phyloP scores from a whole-genome alignment of 805 yeast species.

The Torulaspora delbrueckii region DNA sequence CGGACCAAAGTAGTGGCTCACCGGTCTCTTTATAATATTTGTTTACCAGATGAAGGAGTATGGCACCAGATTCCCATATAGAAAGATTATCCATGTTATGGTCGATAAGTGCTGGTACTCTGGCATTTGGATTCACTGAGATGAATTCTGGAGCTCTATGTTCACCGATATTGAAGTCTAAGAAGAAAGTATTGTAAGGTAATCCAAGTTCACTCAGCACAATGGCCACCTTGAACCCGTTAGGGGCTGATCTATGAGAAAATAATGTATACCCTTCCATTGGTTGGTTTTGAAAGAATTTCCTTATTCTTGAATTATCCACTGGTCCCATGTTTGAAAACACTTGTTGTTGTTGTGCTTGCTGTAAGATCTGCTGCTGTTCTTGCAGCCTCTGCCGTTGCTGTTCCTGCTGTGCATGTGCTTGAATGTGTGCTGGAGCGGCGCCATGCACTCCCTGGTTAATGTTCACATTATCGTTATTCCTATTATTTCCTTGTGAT shows the following conservation, averaged over 20 bases:
- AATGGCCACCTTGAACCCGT: constrained; percentile 93
- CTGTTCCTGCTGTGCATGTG: constrained; percentile 16
- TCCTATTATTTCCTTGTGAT: constrained; percentile 8
- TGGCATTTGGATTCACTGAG: constrained; percentile 89
- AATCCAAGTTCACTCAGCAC: constrained; percentile 77
- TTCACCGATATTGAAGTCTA: constrained; percentile 85
- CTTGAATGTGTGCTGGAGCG: constrained; percentile 8
- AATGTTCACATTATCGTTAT: constrained; percentile 12
- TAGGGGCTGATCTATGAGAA: constrained; percentile 86
- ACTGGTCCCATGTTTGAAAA: constrained; percentile 25
- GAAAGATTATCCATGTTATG: constrained; percentile 75
- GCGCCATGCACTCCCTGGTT: constrained; percentile 13
- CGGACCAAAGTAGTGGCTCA: constrained; percentile 72
- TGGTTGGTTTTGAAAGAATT: constrained; percentile 73
- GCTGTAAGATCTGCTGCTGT: constrained; percentile 19
- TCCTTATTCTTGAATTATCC: constrained; percentile 56
- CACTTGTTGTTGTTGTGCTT: constrained; percentile 21
- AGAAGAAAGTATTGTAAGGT: constrained; percentile 71
- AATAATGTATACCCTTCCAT: constrained; percentile 76
- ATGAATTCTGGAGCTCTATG: constrained; percentile 92
- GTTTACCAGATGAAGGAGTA: constrained; percentile 74
- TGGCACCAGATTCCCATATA: constrained; percentile 95
- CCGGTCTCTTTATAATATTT: constrained; percentile 57
- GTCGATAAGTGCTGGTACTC: constrained; percentile 92
- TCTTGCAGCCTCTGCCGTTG: constrained; percentile 19